Evolutionary conservation across 108 stramenopile genomes (phyloP), one percentile per base, ranked within the genome.

Genomic region (Ochromonas danica): DNA sequence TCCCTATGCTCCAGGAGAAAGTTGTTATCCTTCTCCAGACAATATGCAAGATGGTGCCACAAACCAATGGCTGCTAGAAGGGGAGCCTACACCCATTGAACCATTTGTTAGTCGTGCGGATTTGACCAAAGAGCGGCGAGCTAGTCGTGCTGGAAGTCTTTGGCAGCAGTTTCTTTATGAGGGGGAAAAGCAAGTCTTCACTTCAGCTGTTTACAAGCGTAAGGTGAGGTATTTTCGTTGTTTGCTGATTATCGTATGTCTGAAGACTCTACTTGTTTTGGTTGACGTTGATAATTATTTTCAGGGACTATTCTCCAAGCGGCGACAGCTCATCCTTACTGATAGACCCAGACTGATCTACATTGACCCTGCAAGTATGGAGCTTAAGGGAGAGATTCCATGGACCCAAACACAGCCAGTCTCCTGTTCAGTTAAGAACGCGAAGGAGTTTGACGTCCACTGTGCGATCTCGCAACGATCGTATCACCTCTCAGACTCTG

Each of bases 281-380:
- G 6, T 51, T 51, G 22, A 14, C 22, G 22, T 51, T 51, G 45
- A 22, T 70, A 70, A 42, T 70, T 70, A 70, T 38, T 70, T 14
- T 70, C 22, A 40, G 25, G 72, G 72, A 6, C 72, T 75, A 3
- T 75, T 75, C 40, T 75, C 72, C 27, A 75, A 75, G 41, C 3
- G 38, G 22, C 72, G 72, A 17, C 43, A 57, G 40, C 43, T 75
- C 6, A 75, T 75, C 6, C 40, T 75, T 14, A 75, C 72, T 27
- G 72, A 75, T 33, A 39, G 31, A 41, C 72, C 72, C 28, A 6
- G 72, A 27, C 31, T 75, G 72, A 75, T 75, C 6, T 75, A 75
- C 38, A 36, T 75, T 60, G 72, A 75, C 31, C 72, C 72, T 41
- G 72, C 6, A 14, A 33, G 40, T 75, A 75, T 75, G 72, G 72